Evolutionary conservation across 768 basidiomycete genomes (phyloP), one percentile per base, ranked within the genome.

Genomic region (Leccinum imitatum): DNA sequence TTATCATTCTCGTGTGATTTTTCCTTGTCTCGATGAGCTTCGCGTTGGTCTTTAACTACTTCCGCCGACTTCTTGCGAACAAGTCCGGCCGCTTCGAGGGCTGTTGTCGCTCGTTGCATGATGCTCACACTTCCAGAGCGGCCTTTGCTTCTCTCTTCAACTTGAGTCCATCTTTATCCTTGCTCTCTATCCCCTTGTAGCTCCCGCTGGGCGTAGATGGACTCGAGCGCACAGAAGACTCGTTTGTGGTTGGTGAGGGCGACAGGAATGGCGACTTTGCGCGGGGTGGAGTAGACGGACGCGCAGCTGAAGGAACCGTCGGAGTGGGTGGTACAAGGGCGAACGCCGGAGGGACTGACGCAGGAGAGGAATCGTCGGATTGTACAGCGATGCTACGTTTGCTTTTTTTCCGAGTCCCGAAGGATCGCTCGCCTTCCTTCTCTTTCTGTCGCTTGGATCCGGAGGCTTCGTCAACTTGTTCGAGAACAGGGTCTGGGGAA

Each of bases 101-200:
- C 92, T 1, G 93, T 96, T 2, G 94, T 95, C 0, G 93, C 95
- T 23, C 95, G 86, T 67, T 98, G 95, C 83, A 98, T 91, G 72
- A 98, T 97, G 68, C 89, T 95, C 54, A 98, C 91, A 59, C 95
- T 96, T 6, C 93, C 91, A 2, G 93, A 87, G 15, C 95, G 81
- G 75, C 78, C 71, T 95, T 95, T 30, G 74, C 75, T 2, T 76
- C 76, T 54, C 79, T 76, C 51, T 87, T 80, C 19, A 80, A 79
- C 62, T 84, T 87, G 47, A 69, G 57, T 8, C 76, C 71, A 33
- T 79, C 75, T 47, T 79, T 80, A 57, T 84, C 84, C 67, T 80
- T 82, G 50, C 11, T 33, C 37, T 84, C 84, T 57, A 79, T 77
- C 3, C 67, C 67, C 23, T 80, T 87, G 57, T 81, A 59, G 63